A percentile compares a stretch with the other conserved stretches of the same genome.
These are phyloP conservation scores for Cyberlindnera maclurae DNA, from an alignment of 805 yeast species.

Conservation along the genomic window DNA sequence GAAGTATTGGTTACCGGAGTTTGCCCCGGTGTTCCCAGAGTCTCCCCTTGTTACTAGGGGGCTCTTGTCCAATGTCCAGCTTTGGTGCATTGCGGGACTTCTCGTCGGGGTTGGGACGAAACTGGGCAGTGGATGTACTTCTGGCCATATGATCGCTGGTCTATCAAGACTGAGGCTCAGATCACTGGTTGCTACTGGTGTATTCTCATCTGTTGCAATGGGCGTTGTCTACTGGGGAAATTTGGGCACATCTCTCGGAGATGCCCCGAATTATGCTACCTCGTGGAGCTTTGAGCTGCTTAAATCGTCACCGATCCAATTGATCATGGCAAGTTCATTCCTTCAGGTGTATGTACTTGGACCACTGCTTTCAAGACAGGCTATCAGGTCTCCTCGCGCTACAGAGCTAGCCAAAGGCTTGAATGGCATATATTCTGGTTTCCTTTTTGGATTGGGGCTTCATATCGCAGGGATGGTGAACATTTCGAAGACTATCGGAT, in stretches of 20 bases:
- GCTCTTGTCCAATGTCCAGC: background rate
- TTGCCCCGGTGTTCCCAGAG: slow-evolving; percentile 19
- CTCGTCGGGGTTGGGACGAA: slow-evolving; percentile 43
- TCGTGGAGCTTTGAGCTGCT: slow-evolving; percentile 5
- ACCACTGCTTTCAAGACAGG: slow-evolving; percentile 18
- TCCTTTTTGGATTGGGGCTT: slow-evolving; percentile 40
- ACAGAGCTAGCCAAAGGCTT: background rate
- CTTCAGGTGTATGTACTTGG: slow-evolving; percentile 20
- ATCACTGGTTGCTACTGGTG: slow-evolving; percentile 37
- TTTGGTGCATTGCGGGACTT: slow-evolving; percentile 28
- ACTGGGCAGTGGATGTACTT: slow-evolving; percentile 44
- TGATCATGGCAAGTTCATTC: slow-evolving; percentile 2
- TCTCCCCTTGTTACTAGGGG: slow-evolving; percentile 3
- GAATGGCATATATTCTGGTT: slow-evolving; percentile 24
- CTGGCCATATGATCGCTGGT: slow-evolving; percentile 49
- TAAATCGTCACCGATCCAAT: slow-evolving; percentile 2
- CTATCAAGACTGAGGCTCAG: slow-evolving; percentile 38
- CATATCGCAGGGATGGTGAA: slow-evolving; percentile 40
- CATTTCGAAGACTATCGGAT: slow-evolving; percentile 38
- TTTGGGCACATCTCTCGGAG: slow-evolving; percentile 2
- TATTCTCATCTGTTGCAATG: slow-evolving; percentile 32
- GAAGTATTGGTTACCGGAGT: slow-evolving; percentile 22
- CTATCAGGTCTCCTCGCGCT: background rate
- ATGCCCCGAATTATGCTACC: slow-evolving; percentile 5
- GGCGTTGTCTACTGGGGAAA: slow-evolving; percentile 7